Evolutionary conservation across 768 basidiomycete species (phyloP), one percentile per base, ranked within the genome.

Genomic region (Rossbeevera mucosa): DNA sequence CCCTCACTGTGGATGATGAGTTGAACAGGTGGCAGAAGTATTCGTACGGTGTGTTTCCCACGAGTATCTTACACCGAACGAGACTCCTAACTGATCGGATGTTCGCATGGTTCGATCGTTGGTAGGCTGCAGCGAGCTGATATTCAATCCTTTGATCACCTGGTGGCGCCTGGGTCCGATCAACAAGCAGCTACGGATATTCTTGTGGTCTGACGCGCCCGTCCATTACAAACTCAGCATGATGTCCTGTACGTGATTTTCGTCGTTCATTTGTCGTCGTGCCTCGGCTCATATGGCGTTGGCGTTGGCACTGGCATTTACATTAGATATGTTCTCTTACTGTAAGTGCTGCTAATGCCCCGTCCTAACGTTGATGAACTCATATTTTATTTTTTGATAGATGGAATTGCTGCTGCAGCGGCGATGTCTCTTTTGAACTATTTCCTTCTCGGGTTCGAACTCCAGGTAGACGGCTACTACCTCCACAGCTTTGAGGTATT

Each of bases 21-120:
- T 70, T 96, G n/a, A 94, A 94, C 64, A 68, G 93, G 7, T 96
- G 93, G 93, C 90, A 94, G 56, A 95, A 94, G 63, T 91, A 90
- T 56, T 74, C 86, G 0, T 90, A 88, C 68, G 88, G 85, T 62
- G 8, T 60, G 67, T 55, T 31, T 38, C 12, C 36, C 36, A 18
- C 36, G n/a, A 38, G 11, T 16, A 38, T 38, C 18, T 2, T 38
- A 38, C 36, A 18, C 9, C 74, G 73, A 21, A 73, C 73, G 61
- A 21, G 77, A 75, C 62, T 65, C 6, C 4, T 14, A 18, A 6
- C 5, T 5, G 5, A 12, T 69, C 75, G 41, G 51, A 20, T 38
- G 16, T 18, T 52, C 18, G 82, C 64, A 81, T 26, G 41, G 18
- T 28, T 20, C 36, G 36, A 11, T 18, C 4, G 5, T 7, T n/a